Base-by-base conservation (phyloP, 371 early-diverging fungal species). In the Mucor circinelloides region DNA sequence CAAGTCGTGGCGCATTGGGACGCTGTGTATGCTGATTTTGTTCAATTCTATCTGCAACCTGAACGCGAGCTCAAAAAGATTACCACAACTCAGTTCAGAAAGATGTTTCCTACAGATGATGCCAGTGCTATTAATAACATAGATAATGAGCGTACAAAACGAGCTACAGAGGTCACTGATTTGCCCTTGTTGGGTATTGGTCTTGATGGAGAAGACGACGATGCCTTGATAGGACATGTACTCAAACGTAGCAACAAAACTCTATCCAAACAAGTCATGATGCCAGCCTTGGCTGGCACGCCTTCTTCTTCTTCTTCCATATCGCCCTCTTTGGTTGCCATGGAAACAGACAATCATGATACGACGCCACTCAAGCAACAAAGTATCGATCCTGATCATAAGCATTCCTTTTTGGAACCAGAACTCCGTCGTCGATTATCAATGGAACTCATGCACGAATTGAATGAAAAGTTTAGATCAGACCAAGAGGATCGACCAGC, bases 1-100 rank as follows among this genome's bases (percentile, higher is more conserved):
- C 89, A 89, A 36, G 92, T 92, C 34, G 92, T 94, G 0, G 73
- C 80, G 1, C 82, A 77, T 38, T 98, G 98, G 97, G 94, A 97
- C 56, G 68, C 84, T 63, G 91, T 92, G 25, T 95, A 97, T 71
- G 83, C 87, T 0, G 85, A 87, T 54, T 85, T 97, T 46, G 91
- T 89, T 5, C 82, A 91, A 23, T 79, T 80, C 4, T 95, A 90
- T 68, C 78, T 96, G 59, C 92, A 92, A 61, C 87, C 92, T 1
- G 96, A 94, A 52, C 75, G 88, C 3, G 92, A 93, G 54, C 72
- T 90, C 7, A 84, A 87, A 31, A 78, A 91, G 25, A 78, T 89
- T 32, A 90, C 91, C 1, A 80, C 90, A 0, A 84, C 72, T 1
- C 91, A 91, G 48, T 66, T 94, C 10, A 78, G 80, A 56, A 84